Conservation (phyloP, 2,329 filamentous ascomycete species). For the Ceratocystis ficicola region DNA sequence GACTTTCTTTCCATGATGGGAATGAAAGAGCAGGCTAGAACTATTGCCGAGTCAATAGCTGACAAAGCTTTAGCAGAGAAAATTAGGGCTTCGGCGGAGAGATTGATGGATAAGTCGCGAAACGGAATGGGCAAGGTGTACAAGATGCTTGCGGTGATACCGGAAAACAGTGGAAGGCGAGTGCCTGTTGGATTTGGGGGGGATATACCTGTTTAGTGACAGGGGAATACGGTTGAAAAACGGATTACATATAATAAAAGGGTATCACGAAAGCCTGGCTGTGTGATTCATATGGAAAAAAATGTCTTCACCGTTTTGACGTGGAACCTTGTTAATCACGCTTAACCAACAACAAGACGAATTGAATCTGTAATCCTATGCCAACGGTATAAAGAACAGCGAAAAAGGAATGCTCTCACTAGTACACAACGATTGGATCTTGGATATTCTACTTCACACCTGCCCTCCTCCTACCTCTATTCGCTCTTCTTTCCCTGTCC, state of each 20-base stretch:
- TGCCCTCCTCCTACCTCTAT: neutral
- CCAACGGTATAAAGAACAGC: neutral
- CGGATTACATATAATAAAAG: no score
- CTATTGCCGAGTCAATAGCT: conserved; percentile 38
- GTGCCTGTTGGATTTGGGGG: conserved; percentile 89
- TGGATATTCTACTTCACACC: neutral
- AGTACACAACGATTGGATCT: neutral
- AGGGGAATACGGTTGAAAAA: no score
- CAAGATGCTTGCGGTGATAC: conserved; percentile 82
- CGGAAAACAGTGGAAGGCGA: conserved; percentile 60
- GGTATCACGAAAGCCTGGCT: no score
- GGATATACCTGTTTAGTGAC: conserved; percentile 32
- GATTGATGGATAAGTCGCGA: conserved; percentile 70
- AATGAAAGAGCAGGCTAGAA: conserved; percentile 60
- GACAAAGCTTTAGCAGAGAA: conserved; percentile 37
- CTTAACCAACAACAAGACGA: no score
- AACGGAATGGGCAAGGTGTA: conserved; percentile 91
- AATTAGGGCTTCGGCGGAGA: conserved; percentile 62
- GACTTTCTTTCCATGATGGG: conserved; percentile 71
- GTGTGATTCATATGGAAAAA: no score
- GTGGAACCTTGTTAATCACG: no score
- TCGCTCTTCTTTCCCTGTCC: conserved; percentile 26
- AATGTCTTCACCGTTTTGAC: no score
- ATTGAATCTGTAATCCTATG: no score
- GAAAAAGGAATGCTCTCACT: neutral